Conservation (phyloP, 2,329 filamentous ascomycete species). For the Neoarthrinium moseri region DNA sequence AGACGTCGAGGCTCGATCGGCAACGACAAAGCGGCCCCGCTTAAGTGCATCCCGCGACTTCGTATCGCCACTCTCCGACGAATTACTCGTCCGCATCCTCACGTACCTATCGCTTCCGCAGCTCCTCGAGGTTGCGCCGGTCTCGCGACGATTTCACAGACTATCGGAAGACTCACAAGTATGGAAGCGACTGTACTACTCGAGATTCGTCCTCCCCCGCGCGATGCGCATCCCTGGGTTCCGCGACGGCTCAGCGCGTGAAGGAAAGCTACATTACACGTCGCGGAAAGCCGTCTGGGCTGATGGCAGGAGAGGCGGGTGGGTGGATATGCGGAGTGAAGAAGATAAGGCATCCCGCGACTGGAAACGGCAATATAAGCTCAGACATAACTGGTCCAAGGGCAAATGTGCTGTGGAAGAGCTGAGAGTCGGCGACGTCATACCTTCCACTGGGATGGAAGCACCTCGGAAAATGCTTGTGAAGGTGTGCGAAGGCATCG, state of each 20-base stretch:
- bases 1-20: slow-evolving; percentile 13
- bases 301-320: slow-evolving; percentile 41
- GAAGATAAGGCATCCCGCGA: slow-evolving; percentile 26
- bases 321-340: slow-evolving; percentile 54
- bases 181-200: slow-evolving; percentile 89
- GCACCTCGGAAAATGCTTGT: slow-evolving; percentile 64
- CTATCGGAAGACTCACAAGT: slow-evolving; percentile 81
- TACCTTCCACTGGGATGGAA: slow-evolving; percentile 23
- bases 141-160: slow-evolving; percentile 73
- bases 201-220: slow-evolving; percentile 80
- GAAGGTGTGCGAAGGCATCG: slow-evolving; percentile 72
- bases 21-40: slow-evolving; percentile 40
- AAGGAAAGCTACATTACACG: slow-evolving; percentile 42
- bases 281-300: slow-evolving; percentile 44
- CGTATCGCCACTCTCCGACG: slow-evolving; percentile 77
- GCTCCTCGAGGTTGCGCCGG: slow-evolving; percentile 60
- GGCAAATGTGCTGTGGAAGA: slow-evolving; percentile 81
- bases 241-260: slow-evolving; percentile 31
- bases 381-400: slow-evolving; percentile 87
- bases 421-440: slow-evolving; percentile 47
- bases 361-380: slow-evolving; percentile 72
- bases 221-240: slow-evolving; percentile 73
- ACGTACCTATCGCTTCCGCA: slow-evolving; percentile 70
- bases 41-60: slow-evolving; percentile 46
- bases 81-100: slow-evolving; percentile 81